Evolutionary conservation across 768 basidiomycete species (phyloP).

Genomic region (Rhizopogon rudus): DNA sequence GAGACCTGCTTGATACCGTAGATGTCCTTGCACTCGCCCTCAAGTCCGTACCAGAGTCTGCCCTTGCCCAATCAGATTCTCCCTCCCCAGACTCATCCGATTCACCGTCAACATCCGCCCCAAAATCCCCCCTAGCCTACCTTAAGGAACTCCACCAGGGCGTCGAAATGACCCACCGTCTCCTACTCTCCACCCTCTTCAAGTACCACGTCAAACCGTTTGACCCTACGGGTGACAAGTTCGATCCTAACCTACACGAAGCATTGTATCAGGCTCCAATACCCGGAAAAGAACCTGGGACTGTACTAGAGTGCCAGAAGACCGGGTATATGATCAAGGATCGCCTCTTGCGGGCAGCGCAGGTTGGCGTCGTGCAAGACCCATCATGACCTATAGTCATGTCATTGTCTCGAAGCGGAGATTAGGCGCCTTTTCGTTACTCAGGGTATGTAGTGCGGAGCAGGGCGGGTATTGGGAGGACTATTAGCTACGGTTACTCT

Average conservation of each 20-base stretch:
- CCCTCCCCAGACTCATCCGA: constrained; percentile 21
- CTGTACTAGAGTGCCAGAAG: constrained; percentile 88
- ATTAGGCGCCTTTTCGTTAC: not conserved
- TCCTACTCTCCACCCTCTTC: constrained; percentile 84
- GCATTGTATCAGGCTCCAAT: constrained; percentile 92
- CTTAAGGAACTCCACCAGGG: constrained; percentile 76
- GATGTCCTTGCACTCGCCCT: constrained; percentile 87
- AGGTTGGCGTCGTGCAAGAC: constrained; percentile 93
- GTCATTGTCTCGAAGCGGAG: not conserved
- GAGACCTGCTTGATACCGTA: constrained; percentile 84
- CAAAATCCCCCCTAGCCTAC: constrained; percentile 53
- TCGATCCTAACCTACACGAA: constrained; percentile 95
- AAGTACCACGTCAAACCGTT: constrained; percentile 90
- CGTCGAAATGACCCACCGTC: constrained; percentile 88
- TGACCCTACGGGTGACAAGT: constrained; percentile 87
- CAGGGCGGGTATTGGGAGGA: constrained; percentile 4
- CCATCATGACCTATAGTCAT: constrained; percentile 24
- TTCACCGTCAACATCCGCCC: constrained; percentile 25
- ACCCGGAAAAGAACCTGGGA: constrained; percentile 85
- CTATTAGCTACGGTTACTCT: constrained; percentile 13
- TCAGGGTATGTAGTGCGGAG: not conserved
- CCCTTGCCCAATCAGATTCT: constrained; percentile 27
- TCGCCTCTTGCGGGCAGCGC: constrained; percentile 87
- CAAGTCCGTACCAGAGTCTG: constrained; percentile 64
- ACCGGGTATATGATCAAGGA: constrained; percentile 93